Evolutionary conservation across 495 filamentous ascomycete genomes (phyloP).

Genomic region (Penicillium waksmanii): DNA sequence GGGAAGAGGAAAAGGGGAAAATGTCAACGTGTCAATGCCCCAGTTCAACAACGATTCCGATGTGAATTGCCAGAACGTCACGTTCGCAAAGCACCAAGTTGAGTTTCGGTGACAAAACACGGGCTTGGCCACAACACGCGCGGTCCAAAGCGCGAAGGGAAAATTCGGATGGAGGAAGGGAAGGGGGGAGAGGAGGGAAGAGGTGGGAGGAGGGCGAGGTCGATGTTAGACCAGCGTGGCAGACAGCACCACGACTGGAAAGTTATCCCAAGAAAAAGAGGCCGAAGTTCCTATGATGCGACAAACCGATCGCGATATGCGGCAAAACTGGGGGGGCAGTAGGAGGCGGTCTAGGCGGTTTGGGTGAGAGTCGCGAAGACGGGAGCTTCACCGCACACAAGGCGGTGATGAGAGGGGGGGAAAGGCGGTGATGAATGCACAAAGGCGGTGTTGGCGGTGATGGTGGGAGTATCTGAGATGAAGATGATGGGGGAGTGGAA

Average conservation of each 20-base stretch:
- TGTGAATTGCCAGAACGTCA: slow-evolving; percentile 1
- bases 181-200: neutral
- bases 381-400: slow-evolving; percentile 50
- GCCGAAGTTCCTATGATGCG: neutral
- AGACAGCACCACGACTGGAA: slow-evolving; percentile 1
- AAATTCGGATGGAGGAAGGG: neutral
- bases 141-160: neutral
- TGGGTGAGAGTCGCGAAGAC: slow-evolving; percentile 29
- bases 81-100: slow-evolving; percentile 2
- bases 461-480: neutral
- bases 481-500: neutral
- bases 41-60: neutral
- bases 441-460: neutral
- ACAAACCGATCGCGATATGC: slow-evolving; percentile 19
- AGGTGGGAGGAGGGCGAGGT: neutral
- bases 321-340: slow-evolving; percentile 46
- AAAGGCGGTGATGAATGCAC: slow-evolving; percentile 39
- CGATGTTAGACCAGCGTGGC: neutral
- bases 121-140: neutral
- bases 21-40: slow-evolving; percentile 2
- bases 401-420: slow-evolving; percentile 44
- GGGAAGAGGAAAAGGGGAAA: neutral
- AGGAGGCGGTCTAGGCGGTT: slow-evolving; percentile 44
- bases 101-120: neutral
- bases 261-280: neutral